Base-by-base conservation (phyloP, 441 rosid genomes). In the Theobroma grandiflorum region DNA sequence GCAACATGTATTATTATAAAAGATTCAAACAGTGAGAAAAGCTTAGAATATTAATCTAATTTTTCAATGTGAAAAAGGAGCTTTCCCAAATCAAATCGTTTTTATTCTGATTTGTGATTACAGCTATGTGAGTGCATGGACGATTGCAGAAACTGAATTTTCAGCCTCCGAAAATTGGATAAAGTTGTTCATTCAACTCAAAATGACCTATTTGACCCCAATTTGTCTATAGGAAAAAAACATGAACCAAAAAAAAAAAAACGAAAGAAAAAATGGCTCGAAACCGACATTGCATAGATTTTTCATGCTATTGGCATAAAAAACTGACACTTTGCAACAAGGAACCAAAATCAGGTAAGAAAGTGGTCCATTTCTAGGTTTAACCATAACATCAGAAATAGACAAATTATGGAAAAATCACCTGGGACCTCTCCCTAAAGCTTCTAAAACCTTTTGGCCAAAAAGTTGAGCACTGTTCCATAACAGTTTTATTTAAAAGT, bases 41-140 rank as follows among this genome's bases (percentile, higher is more conserved):
- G 14, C n/a, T 12, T 74, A 12, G 8, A 22, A 63, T 63, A 62
- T 49, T 49, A 45, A 40, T 63, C 35, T 35, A 47, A 26, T 53
- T 70, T 58, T 70, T 40, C n/a, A 20, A 77, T 55, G 77, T 22
- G 58, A 80, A 80, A 65, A 71, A 37, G 7, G 26, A 72, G 50
- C n/a, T 31, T 68, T 64, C 43, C 47, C 0, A 35, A 18, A 62
- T 74, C 45, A 72, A 81, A 69, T 42, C 45, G 33, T 59, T 78
- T 57, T 72, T 15, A 35, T 81, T 63, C 55, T 52, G 5, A 78
- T 33, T 55, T 62, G 68, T 45, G 63, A 53, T 53, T n/a, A 78
- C 80, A 71, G 77, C 86, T 53, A 74, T 49, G 57, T 82, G 68
- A 75, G 80, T 67, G 62, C 80, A 62, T 82, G 53, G 61, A 82